Conservation (phyloP, 768 basidiomycete species). For the Auriculariales sp. region DNA sequence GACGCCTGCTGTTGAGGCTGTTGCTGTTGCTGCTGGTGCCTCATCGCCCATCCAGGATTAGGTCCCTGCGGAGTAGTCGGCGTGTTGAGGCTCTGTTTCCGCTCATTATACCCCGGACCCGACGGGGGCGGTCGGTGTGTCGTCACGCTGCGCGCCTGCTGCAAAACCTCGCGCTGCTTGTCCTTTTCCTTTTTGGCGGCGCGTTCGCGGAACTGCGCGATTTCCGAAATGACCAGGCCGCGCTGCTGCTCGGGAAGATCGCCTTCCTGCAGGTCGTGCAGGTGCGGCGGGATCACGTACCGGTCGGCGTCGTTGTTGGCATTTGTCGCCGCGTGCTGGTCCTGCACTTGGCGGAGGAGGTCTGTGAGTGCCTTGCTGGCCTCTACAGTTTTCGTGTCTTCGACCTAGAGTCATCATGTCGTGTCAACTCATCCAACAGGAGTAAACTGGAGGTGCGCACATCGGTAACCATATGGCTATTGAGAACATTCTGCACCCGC, state of each 20-base stretch:
- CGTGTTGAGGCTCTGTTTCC: slow-evolving; percentile 20
- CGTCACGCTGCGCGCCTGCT: slow-evolving; percentile 11
- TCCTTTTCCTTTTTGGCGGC: slow-evolving; percentile 85
- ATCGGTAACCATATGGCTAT: slow-evolving; percentile 65
- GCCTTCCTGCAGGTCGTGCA: slow-evolving; percentile 90
- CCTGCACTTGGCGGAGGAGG: slow-evolving; percentile 58
- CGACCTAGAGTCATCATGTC: slow-evolving; percentile 33
- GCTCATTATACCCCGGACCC: too few relatives aligned
- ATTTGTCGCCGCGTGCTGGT: slow-evolving; percentile 53
- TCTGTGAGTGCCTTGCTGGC: slow-evolving; percentile 50
- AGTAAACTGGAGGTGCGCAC: slow-evolving; percentile 29
- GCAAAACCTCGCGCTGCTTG: slow-evolving; percentile 51
- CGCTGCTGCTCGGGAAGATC: slow-evolving; percentile 87
- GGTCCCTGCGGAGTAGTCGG: slow-evolving; percentile 67
- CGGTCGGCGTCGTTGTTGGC: slow-evolving; percentile 73
- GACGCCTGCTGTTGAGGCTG: slow-evolving; percentile 15
- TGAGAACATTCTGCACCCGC: slow-evolving; percentile 77
- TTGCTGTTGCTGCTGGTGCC: slow-evolving; percentile 25
- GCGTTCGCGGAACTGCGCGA: slow-evolving; percentile 89
- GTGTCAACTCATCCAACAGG: neutral
- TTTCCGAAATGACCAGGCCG: slow-evolving; percentile 88
- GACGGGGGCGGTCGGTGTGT: neutral
- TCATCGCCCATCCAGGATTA: slow-evolving; percentile 79
- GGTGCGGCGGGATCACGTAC: slow-evolving; percentile 88
- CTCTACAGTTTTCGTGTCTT: slow-evolving; percentile 48